A percentile compares a stretch with the other conserved stretches of the same genome.
Evolutionary conservation across 169 alveolate species (phyloP).

Genomic region (Plasmodium gallinaceum): DNA sequence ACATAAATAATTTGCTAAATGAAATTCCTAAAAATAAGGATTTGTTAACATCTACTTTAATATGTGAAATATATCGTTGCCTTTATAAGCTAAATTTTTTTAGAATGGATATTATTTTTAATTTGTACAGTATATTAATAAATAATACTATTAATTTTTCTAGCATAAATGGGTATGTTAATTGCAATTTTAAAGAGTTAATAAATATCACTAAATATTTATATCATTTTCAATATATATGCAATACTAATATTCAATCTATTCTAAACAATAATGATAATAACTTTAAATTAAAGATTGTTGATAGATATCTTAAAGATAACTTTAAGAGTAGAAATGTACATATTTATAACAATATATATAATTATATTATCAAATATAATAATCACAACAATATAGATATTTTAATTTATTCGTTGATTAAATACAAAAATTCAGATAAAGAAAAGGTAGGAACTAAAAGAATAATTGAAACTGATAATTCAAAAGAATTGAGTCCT

Average conservation of each 20-base stretch:
- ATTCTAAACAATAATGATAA: conserved; percentile 23
- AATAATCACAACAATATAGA: conserved; percentile 39
- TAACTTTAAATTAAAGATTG: conserved; percentile 8
- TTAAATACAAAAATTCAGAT: conserved; percentile 4
- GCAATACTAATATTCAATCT: conserved; percentile 46
- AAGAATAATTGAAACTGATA: background rate
- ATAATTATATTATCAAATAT: conserved; percentile 43
- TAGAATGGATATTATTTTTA: conserved; percentile 33
- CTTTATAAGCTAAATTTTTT: conserved; percentile 43
- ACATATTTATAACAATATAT: conserved; percentile 16
- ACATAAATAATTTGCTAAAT: conserved; percentile 34
- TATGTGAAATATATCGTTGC: conserved; percentile 61
- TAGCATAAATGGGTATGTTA: conserved; percentile 54
- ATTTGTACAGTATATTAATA: conserved; percentile 28
- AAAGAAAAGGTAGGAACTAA: background rate
- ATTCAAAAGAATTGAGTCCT: background rate
- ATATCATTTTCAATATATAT: conserved; percentile 48
- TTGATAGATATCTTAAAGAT: conserved; percentile 40
- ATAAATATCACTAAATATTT: conserved; percentile 44
- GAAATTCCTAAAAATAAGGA: conserved; percentile 50
- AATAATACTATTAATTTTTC: conserved; percentile 49
- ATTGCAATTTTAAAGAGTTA: conserved; percentile 51
- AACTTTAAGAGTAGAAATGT: conserved; percentile 7
- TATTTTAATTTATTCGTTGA: conserved; percentile 32
- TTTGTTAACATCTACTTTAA: conserved; percentile 20